Conservation (phyloP, 371 early-diverging fungal species). For the Rhizomucor miehei region DNA sequence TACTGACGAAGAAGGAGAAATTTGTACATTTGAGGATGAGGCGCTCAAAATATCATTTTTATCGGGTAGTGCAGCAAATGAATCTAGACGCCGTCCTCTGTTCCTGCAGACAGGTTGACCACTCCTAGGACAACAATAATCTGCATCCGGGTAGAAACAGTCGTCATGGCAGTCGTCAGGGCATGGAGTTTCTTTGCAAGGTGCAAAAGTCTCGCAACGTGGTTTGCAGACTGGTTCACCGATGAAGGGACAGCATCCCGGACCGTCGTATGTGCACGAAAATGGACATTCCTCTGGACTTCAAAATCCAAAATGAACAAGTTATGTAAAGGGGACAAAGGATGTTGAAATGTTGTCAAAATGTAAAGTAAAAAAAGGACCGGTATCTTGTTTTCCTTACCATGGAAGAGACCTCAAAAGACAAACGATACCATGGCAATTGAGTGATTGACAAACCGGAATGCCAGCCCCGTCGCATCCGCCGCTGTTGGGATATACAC, state of each 20-base stretch:
- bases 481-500: slow-evolving; percentile 27
- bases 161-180: slow-evolving; percentile 24
- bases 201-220: slow-evolving; percentile 14
- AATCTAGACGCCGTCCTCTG: no score
- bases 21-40: no score
- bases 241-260: slow-evolving; percentile 28
- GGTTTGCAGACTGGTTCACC: slow-evolving; percentile 22
- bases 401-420: slow-evolving; percentile 8
- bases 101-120: slow-evolving; percentile 21
- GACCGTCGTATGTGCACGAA: slow-evolving; percentile 21
- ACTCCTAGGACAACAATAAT: slow-evolving; percentile 27
- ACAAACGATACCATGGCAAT: slow-evolving; percentile 9
- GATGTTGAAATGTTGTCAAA: background rate
- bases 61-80: background rate
- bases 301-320: background rate
- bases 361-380: background rate
- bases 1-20: no score
- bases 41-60: no score
- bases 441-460: slow-evolving; percentile 9
- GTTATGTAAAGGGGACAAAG: no score
- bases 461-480: slow-evolving; percentile 23
- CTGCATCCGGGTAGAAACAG: slow-evolving; percentile 34
- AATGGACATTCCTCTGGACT: slow-evolving; percentile 20
- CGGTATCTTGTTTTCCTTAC: slow-evolving; percentile 4
- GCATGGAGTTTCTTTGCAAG: slow-evolving; percentile 26